These are phyloP conservation scores for Nicotiana attenuata DNA, from an alignment of 257 asterid species.

Conservation along the genomic window DNA sequence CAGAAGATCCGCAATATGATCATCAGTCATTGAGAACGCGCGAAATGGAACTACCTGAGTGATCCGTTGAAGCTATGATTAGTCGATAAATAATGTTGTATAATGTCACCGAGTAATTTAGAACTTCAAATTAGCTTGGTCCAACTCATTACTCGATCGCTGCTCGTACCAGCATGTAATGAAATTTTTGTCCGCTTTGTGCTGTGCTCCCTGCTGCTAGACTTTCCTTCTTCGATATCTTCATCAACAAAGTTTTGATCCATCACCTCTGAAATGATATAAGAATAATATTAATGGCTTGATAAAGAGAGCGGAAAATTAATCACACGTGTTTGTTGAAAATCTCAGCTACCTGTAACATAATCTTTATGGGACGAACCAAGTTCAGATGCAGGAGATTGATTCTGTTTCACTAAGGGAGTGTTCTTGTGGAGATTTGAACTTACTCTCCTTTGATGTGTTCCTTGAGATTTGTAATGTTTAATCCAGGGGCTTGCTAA, in stretches of 20 bases:
- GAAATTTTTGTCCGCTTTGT: constrained; percentile 28
- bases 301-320: background rate
- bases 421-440: constrained; percentile 17
- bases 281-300: background rate
- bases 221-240: constrained; percentile 34
- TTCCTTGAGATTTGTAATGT: constrained; percentile 33
- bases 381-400: constrained; percentile 8
- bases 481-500: constrained; percentile 48
- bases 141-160: constrained; percentile 38
- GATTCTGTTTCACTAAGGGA: constrained; percentile 4
- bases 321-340: background rate
- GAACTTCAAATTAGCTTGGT: background rate
- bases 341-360: constrained; percentile 39
- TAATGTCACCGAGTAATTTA: background rate
- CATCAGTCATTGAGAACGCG: constrained; percentile 13
- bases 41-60: constrained; percentile 41
- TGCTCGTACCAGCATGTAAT: constrained; percentile 14
- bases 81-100: background rate
- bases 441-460: constrained; percentile 24
- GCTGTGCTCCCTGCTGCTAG: constrained; percentile 15
- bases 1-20: constrained; percentile 13
- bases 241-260: constrained; percentile 66
- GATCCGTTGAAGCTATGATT: background rate
- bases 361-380: constrained; percentile 18
- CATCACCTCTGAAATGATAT: constrained; percentile 37